Evolutionary conservation across 805 yeast species (phyloP).

Genomic region (Metschnikowia anglica): DNA sequence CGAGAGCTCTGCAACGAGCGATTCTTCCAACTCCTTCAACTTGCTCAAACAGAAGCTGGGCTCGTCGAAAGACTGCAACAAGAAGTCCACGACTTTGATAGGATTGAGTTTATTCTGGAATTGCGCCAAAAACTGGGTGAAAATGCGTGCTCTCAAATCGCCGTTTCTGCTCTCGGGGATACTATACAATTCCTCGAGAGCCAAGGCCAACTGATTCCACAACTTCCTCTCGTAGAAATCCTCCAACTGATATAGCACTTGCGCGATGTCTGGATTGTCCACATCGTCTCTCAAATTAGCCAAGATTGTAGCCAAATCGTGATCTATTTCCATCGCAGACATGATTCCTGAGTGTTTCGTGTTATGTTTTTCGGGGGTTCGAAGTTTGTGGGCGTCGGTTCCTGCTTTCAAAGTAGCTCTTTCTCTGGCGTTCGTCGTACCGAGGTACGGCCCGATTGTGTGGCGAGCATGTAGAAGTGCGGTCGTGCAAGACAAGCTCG

Average conservation of each 20-base stretch:
- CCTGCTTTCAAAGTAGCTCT: background rate
- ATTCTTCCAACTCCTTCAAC: conserved; percentile 34
- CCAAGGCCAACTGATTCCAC: conserved; percentile 89
- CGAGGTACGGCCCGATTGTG: background rate
- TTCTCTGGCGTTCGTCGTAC: background rate
- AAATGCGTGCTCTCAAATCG: conserved; percentile 60
- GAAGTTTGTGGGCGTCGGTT: background rate
- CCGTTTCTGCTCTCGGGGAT: conserved; percentile 47
- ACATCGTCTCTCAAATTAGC: conserved; percentile 64
- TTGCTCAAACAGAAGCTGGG: conserved; percentile 34
- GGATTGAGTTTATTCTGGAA: conserved; percentile 75
- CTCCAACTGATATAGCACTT: conserved; percentile 67
- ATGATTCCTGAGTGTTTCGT: conserved; percentile 1
- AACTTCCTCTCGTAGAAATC: conserved; percentile 84
- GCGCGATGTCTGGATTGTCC: conserved; percentile 58
- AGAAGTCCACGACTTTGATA: conserved; percentile 73
- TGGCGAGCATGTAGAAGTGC: conserved; percentile 4
- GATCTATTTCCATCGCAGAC: conserved; percentile 40
- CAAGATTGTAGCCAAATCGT: conserved; percentile 46
- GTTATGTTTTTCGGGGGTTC: background rate
- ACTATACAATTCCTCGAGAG: conserved; percentile 60
- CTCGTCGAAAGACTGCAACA: conserved; percentile 49
- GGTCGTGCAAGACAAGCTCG: no score
- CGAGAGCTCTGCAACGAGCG: conserved; percentile 26
- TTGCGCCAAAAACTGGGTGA: conserved; percentile 63